Evolutionary conservation across 2,329 filamentous ascomycete genomes (phyloP).

Genomic region (Colletotrichum limetticola): DNA sequence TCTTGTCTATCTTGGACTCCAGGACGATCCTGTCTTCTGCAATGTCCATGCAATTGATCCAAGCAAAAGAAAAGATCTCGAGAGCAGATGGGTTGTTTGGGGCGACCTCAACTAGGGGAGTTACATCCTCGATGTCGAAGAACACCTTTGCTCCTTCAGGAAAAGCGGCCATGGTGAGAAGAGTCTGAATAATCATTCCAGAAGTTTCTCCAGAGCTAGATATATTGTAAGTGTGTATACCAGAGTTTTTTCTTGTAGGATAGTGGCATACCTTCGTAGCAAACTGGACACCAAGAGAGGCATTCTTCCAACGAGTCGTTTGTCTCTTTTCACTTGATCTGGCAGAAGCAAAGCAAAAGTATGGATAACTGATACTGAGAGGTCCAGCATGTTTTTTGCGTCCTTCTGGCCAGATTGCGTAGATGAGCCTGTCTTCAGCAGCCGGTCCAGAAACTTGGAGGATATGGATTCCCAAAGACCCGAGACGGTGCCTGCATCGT

Average conservation of each 20-base stretch:
- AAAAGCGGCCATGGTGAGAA: conserved; percentile 65
- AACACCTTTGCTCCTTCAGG: conserved; percentile 61
- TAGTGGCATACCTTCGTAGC: conserved; percentile 57
- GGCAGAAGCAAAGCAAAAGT: conserved; percentile 70
- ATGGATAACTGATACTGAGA: conserved; percentile 72
- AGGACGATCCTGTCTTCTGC: conserved; percentile 45
- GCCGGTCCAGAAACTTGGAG: conserved; percentile 71
- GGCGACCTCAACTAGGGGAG: conserved; percentile 66
- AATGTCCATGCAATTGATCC: conserved; percentile 59
- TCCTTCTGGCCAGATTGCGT: conserved; percentile 51
- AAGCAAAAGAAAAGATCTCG: conserved; percentile 66
- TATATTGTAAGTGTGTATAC: background rate
- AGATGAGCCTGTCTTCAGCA: conserved; percentile 65
- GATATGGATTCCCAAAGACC: conserved; percentile 70
- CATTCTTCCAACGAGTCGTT: conserved; percentile 63
- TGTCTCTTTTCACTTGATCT: conserved; percentile 52
- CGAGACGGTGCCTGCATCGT: conserved; percentile 57
- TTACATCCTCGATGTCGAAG: conserved; percentile 61
- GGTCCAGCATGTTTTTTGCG: conserved; percentile 69
- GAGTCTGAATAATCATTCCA: conserved; percentile 64
- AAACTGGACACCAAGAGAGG: conserved; percentile 64
- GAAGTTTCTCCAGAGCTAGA: conserved; percentile 63
- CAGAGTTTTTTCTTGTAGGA: background rate
- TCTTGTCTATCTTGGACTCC: conserved; percentile 55
- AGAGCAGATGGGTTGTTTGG: conserved; percentile 63